Evolutionary conservation across 2,329 filamentous ascomycete genomes (phyloP).

Genomic region (Claviceps capensis): DNA sequence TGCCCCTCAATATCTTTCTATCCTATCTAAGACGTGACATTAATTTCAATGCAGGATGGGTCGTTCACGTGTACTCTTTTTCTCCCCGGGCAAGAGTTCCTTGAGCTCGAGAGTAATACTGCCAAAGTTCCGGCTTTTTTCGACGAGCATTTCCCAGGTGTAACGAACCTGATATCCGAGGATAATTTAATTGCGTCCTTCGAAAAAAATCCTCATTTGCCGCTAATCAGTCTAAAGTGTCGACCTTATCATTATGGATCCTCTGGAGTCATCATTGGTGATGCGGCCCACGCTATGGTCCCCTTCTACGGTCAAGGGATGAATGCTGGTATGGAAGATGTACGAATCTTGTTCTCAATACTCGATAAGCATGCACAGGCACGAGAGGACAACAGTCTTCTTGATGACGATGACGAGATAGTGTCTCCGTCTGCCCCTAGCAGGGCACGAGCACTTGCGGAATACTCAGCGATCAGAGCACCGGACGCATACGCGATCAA

Average conservation of each 20-base stretch:
- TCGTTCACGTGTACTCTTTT: conserved; percentile 95
- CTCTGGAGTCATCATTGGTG: conserved; percentile 74
- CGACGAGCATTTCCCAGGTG: conserved; percentile 72
- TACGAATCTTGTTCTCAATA: conserved; percentile 71
- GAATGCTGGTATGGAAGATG: conserved; percentile 92
- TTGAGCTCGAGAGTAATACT: conserved; percentile 49
- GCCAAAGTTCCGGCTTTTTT: conserved; percentile 58
- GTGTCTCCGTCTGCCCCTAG: conserved; percentile 36
- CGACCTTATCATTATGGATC: conserved; percentile 69
- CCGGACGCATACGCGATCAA: conserved; percentile 83
- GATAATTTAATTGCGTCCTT: conserved; percentile 63
- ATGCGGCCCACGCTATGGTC: conserved; percentile 94
- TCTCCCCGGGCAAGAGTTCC: conserved; percentile 58
- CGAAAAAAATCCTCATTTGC: conserved; percentile 70
- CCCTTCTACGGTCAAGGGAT: conserved; percentile 98
- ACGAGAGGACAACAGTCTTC: conserved; percentile 27
- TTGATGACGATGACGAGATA: conserved; percentile 19
- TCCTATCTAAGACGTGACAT: conserved; percentile 6
- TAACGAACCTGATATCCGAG: conserved; percentile 56
- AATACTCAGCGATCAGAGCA: conserved; percentile 62
- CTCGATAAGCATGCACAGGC: conserved; percentile 53
- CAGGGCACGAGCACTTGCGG: conserved; percentile 49
- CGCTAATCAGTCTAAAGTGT: conserved; percentile 88
- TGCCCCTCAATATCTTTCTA: neutral
- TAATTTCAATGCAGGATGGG: conserved; percentile 46